phyloP scores from a whole-genome alignment of 441 rosid species.

The Capsella rubella region DNA sequence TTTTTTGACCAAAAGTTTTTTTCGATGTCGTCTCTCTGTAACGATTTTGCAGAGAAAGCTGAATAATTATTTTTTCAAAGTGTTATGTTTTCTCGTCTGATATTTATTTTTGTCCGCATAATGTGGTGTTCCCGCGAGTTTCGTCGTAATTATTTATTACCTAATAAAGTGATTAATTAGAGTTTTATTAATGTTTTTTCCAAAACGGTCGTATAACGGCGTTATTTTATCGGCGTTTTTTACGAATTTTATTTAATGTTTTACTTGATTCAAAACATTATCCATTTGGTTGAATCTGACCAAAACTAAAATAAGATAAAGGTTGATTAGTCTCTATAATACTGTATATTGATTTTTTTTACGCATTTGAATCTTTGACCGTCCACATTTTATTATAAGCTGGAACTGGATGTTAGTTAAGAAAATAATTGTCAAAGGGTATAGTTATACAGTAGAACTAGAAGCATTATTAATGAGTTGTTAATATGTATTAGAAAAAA shows the following conservation, averaged over 20 bases:
- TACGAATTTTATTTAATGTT: no score
- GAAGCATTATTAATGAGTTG: no score
- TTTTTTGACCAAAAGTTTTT: conserved; percentile 1
- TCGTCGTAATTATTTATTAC: conserved; percentile 30
- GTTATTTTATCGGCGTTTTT: background rate
- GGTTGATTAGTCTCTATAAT: background rate
- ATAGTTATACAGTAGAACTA: no score
- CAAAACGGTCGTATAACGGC: background rate
- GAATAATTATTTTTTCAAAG: conserved; percentile 1
- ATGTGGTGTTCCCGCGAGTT: conserved; percentile 42
- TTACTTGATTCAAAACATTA: no score
- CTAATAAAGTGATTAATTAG: conserved; percentile 15
- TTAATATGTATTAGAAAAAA: no score
- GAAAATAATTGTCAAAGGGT: no score
- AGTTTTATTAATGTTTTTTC: background rate
- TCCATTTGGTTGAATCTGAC: background rate
- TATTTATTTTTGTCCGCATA: conserved; percentile 27
- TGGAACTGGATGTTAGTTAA: background rate
- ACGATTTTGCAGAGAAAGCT: conserved; percentile 40
- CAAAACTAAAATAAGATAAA: background rate
- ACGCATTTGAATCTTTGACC: conserved; percentile 1
- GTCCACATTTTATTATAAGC: background rate
- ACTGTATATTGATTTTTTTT: background rate
- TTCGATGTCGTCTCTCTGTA: conserved; percentile 39
- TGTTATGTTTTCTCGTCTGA: conserved; percentile 23